Evolutionary conservation across 345 rosid genomes (phyloP).

Genomic region (Litchi chinensis): DNA sequence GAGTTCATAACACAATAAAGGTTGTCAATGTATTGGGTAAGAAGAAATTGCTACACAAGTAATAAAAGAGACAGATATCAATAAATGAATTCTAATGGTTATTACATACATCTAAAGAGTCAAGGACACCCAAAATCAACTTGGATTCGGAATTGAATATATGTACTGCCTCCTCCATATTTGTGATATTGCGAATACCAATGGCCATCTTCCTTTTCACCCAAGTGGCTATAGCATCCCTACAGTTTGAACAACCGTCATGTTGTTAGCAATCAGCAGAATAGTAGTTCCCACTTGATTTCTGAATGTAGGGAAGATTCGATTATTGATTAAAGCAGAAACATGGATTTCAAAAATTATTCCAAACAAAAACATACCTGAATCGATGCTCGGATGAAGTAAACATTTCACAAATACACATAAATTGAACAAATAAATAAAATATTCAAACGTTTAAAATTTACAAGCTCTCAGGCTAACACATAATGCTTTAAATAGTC

Average conservation of each 20-base stretch:
- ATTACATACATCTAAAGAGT: slow-evolving; percentile 42
- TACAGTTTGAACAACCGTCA: slow-evolving; percentile 15
- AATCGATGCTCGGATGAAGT: no score
- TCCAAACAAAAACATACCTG: no score
- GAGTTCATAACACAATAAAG: neutral
- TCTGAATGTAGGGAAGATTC: no score
- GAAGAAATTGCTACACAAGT: neutral
- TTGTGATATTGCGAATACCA: slow-evolving; percentile 36
- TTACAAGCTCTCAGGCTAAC: no score
- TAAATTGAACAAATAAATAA: no score
- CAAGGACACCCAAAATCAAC: slow-evolving; percentile 45
- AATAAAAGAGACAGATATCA: neutral
- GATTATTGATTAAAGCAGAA: no score
- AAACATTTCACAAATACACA: no score
- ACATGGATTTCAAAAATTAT: no score
- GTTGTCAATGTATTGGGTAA: neutral
- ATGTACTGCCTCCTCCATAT: slow-evolving; percentile 39
- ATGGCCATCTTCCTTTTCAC: slow-evolving; percentile 41
- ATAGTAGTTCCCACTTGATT: neutral
- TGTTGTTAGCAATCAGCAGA: neutral
- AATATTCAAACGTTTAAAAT: no score
- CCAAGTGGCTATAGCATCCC: slow-evolving; percentile 49
- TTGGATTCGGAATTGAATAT: slow-evolving; percentile 32
- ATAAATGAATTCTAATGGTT: neutral
- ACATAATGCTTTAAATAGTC: neutral